Evolutionary conservation across 257 asterid species (phyloP).

Genomic region (Solanum corneliomulleri): DNA sequence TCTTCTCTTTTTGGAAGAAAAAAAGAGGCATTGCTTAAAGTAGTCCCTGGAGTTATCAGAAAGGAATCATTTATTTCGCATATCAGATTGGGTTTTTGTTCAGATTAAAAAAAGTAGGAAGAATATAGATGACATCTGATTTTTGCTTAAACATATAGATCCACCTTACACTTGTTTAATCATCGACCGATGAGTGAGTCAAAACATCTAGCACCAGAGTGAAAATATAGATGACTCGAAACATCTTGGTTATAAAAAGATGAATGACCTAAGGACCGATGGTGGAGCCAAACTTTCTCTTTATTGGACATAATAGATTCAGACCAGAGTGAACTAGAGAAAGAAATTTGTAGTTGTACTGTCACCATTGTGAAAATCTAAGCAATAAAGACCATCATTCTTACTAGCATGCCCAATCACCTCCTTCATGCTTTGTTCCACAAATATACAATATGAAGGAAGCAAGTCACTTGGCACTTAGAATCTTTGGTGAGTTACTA

Average conservation of each 20-base stretch:
- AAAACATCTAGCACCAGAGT: neutral
- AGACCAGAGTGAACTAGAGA: neutral
- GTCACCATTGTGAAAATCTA: neutral
- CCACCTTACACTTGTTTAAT: neutral
- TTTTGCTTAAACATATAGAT: neutral
- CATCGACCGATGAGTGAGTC: neutral
- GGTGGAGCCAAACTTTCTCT: neutral
- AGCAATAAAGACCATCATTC: neutral
- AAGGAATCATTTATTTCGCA: neutral
- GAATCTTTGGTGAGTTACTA: neutral
- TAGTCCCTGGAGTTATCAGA: neutral
- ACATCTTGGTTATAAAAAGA: neutral
- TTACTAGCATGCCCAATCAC: neutral
- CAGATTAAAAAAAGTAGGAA: neutral
- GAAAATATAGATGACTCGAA: too few species aligned
- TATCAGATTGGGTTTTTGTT: neutral
- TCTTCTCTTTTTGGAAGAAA: neutral
- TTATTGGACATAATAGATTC: neutral
- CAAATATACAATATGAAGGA: neutral
- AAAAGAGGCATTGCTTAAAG: neutral
- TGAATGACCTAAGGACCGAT: neutral
- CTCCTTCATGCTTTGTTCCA: neutral
- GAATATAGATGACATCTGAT: neutral
- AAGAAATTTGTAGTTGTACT: neutral
- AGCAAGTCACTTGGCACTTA: neutral